phyloP scores from a whole-genome alignment of 768 basidiomycete species.

The Tephrocybe sp. region DNA sequence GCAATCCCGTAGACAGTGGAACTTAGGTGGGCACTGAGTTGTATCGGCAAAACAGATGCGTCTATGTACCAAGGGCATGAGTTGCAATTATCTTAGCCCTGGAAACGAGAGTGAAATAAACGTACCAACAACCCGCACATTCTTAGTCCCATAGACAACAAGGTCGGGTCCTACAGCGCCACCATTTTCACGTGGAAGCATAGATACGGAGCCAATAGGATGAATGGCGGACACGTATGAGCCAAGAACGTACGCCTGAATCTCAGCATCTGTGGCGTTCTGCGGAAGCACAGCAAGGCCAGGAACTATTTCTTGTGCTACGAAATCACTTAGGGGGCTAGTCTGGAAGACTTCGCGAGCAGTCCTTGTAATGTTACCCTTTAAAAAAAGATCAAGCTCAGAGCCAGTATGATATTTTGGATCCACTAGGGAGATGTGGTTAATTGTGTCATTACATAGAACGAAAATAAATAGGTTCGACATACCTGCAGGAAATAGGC shows the following conservation, averaged over 20 bases:
- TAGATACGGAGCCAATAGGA: slow-evolving; percentile 13
- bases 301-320: slow-evolving; percentile 4
- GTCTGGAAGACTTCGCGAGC: slow-evolving; percentile 10
- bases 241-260: slow-evolving; percentile 2
- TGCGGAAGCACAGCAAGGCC: slow-evolving; percentile 6
- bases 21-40: slow-evolving; percentile 12
- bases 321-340: slow-evolving; percentile 1
- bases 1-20: slow-evolving; percentile 14
- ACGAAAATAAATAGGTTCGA: not conserved
- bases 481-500: slow-evolving; percentile 9
- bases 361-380: slow-evolving; percentile 10
- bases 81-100: too few relatives aligned
- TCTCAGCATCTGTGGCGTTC: slow-evolving; percentile 6
- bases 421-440: slow-evolving; percentile 1
- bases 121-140: slow-evolving; percentile 15
- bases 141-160: slow-evolving; percentile 12
- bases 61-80: slow-evolving; percentile 1
- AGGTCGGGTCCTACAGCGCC: slow-evolving; percentile 16
- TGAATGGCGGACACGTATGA: slow-evolving; percentile 4
- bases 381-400: slow-evolving; percentile 6
- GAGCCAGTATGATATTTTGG: slow-evolving; percentile 5
- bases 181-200: slow-evolving; percentile 13
- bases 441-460: not conserved
- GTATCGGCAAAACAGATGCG: slow-evolving; percentile 14
- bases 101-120: not conserved